Evolutionary conservation across 78 protist genomes (phyloP).

Genomic region (Pigoraptor vietnamica): DNA sequence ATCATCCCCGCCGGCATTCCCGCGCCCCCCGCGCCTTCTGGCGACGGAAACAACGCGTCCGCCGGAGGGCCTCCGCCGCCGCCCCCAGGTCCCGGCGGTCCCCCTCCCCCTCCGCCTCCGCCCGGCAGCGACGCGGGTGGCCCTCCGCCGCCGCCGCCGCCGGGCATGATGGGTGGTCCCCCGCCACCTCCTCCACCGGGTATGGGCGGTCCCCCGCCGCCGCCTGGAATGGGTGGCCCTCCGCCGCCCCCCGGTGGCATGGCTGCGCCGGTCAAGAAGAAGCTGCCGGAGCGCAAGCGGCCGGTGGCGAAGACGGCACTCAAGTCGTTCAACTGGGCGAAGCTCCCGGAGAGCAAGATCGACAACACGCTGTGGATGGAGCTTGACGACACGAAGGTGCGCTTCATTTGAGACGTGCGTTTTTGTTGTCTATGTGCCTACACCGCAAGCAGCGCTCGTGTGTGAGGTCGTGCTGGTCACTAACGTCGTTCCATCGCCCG

Average conservation of each 20-base stretch:
- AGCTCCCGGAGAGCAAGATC: background rate
- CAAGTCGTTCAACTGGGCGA: constrained; percentile 1
- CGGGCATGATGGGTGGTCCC: too few species aligned
- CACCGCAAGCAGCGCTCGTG: too few species aligned
- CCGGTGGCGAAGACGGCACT: background rate
- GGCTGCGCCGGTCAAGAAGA: background rate
- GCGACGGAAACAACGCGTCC: too few species aligned
- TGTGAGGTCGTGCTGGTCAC: too few species aligned
- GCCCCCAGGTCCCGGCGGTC: background rate
- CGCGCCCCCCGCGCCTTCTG: too few species aligned
- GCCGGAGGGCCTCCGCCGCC: too few species aligned
- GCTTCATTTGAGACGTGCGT: too few species aligned
- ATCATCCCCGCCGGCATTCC: background rate
- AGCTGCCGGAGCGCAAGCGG: background rate
- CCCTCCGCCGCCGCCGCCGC: background rate
- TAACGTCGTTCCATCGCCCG: too few species aligned
- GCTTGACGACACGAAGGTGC: background rate
- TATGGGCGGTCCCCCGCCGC: background rate
- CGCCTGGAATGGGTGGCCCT: background rate
- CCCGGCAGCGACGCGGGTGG: background rate
- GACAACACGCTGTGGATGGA: background rate
- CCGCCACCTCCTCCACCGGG: too few species aligned
- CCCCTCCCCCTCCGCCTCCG: background rate
- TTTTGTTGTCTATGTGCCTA: too few species aligned
- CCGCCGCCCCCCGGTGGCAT: background rate